Evolutionary conservation across 768 basidiomycete species (phyloP), one percentile per base, ranked within the genome.

Genomic region (Mycena haematopus): DNA sequence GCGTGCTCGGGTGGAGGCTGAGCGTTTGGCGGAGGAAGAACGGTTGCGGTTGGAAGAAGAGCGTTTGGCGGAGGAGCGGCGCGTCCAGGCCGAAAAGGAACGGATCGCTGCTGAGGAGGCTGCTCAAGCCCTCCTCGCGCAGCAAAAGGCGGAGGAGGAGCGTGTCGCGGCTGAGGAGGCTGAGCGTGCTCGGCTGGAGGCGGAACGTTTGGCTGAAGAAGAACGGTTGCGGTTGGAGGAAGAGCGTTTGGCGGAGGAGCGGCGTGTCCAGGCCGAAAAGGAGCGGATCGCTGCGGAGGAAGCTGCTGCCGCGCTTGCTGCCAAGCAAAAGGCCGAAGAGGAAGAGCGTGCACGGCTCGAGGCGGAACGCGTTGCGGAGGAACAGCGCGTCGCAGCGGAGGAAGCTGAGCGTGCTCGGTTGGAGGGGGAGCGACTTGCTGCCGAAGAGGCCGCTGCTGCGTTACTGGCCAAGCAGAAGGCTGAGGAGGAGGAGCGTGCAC

Each of bases 261-360:
- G 57, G 19, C 47, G 57, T 15, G 36, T 42, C 11, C 52, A 60
- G 35, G 59, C 59, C 10, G 62, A 63, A n/a, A 11, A 35, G 25
- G 57, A 33, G n/a, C 52, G 52, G 6, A 25, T 59, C 27, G 60
- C 60, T 21, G 56, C 47, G 4, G 62, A 63, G 31, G 61, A 63
- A 27, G 62, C 40, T n/a, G 55, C 51, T 22, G n/a, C 29, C 11
- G 55, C 29, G 11, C 49, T 38, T 35, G 19, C 55, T 7, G 53
- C 49, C 6, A 24, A 17, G 5, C 49, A 59, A 45, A 27, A 47
- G 25, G 50, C 49, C 11, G 52, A 60, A 22, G 24, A 56, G n/a
- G 55, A 36, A 3, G 62, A 63, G 27, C 25, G 14, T 21, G 22
- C 44, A 45, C 21, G 44, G 22, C 44, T 45, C 10, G 44, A 45